These are phyloP conservation scores for Apiospora phragmitis DNA, from an alignment of 2,329 filamentous ascomycete species.

Conservation along the genomic window DNA sequence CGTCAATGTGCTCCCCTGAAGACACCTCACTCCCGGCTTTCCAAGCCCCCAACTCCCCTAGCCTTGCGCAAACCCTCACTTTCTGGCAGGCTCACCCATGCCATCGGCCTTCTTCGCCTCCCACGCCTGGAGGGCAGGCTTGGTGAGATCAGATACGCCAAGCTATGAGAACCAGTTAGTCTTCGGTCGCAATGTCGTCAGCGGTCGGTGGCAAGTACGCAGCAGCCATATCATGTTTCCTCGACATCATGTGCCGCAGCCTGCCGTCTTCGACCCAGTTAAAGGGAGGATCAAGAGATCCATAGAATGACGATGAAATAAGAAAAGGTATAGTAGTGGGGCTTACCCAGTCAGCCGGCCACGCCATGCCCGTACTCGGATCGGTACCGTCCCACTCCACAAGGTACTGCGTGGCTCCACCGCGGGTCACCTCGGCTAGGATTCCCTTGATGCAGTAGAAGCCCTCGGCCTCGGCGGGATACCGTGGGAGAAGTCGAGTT, in stretches of 20 bases:
- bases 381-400: constrained; percentile 27
- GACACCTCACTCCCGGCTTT: background rate
- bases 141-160: background rate
- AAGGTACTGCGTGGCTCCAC: constrained; percentile 20
- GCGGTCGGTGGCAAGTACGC: background rate
- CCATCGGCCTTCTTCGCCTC: background rate
- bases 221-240: background rate
- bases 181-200: background rate
- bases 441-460: constrained; percentile 27
- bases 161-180: background rate
- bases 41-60: background rate
- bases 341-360: background rate
- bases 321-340: background rate
- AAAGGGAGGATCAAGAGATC: background rate
- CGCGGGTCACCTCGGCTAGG: constrained; percentile 19
- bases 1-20: too few relatives aligned
- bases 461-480: constrained; percentile 16
- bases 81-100: background rate
- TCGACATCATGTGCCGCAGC: background rate
- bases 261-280: background rate
- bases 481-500: background rate
- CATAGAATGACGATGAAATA: background rate
- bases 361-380: background rate
- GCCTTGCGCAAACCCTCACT: background rate
- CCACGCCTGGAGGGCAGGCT: background rate